Conservation (phyloP, 2,329 filamentous ascomycete genomes). For the Cladophialophora immunda region DNA sequence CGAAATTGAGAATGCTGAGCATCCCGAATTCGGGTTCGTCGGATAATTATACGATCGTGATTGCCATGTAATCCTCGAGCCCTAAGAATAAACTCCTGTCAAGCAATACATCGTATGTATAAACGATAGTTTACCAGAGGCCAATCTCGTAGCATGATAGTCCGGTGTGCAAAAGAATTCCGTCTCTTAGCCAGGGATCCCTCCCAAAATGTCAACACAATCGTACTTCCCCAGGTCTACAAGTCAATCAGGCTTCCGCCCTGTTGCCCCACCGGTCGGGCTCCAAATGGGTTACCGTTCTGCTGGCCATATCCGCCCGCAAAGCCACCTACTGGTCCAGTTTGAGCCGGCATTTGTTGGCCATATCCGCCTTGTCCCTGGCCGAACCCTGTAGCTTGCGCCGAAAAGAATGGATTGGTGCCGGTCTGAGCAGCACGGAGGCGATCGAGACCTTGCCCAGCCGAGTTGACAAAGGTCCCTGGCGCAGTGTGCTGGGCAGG, state of each 20-base stretch:
- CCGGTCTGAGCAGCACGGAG: constrained; percentile 75
- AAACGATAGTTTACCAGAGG: constrained; percentile 7
- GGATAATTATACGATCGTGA: neutral
- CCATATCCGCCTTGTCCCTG: constrained; percentile 54
- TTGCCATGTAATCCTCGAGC: neutral
- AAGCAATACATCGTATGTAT: constrained; percentile 13
- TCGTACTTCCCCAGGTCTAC: constrained; percentile 43
- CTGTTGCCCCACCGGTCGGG: constrained; percentile 56
- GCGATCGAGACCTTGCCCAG: constrained; percentile 78
- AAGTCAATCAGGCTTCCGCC: constrained; percentile 70
- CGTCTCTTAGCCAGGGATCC: neutral
- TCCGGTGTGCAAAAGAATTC: neutral
- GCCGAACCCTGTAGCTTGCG: constrained; percentile 75
- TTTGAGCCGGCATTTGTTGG: constrained; percentile 59
- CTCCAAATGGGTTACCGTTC: constrained; percentile 65
- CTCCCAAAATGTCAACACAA: neutral
- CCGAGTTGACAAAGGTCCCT: constrained; percentile 95
- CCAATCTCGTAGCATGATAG: constrained; percentile 22
- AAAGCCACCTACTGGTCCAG: constrained; percentile 60
- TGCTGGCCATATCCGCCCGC: constrained; percentile 54
- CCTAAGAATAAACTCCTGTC: constrained; percentile 12
- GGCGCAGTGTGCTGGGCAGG: constrained; percentile 96
- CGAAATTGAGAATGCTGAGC: neutral
- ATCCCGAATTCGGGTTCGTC: neutral
- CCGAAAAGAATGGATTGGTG: constrained; percentile 88